Conservation (phyloP, 2,329 filamentous ascomycete genomes). For the Cyphellophora europaea region DNA sequence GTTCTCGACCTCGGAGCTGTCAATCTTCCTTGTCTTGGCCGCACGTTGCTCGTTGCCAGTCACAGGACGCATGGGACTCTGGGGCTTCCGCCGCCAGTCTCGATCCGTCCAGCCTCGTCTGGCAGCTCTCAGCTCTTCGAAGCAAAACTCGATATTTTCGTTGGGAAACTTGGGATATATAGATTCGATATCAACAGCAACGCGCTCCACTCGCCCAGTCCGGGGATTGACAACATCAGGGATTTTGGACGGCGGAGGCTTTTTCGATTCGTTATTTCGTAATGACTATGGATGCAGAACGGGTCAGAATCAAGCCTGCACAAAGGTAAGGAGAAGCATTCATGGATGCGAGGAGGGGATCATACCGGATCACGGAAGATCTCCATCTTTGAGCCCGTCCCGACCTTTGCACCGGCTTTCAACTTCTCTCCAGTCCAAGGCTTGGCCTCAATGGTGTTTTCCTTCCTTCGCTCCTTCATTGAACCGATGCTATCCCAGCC, state of each 20-base stretch:
- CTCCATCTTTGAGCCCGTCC: conserved; percentile 67
- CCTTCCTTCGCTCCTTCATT: conserved; percentile 81
- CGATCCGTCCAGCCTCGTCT: conserved; percentile 57
- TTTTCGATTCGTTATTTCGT: conserved; percentile 27
- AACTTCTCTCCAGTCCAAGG: conserved; percentile 90
- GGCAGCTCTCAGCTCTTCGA: conserved; percentile 81
- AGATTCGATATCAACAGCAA: conserved; percentile 76
- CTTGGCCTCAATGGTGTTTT: conserved; percentile 76
- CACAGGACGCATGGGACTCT: conserved; percentile 3
- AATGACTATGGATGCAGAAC: conserved; percentile 37
- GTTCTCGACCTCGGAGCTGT: conserved; percentile 16
- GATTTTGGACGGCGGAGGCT: conserved; percentile 40
- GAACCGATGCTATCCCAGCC: conserved; percentile 93
- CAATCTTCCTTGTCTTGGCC: not conserved
- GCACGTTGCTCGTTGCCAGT: conserved; percentile 1
- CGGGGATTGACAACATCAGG: conserved; percentile 74
- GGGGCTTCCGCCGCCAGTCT: conserved; percentile 39
- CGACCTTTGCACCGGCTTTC: conserved; percentile 76
- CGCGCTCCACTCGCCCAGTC: conserved; percentile 73
- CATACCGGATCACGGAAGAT: conserved; percentile 96
- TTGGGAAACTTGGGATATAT: conserved; percentile 68
- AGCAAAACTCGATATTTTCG: conserved; percentile 67
- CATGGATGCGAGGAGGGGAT: conserved; percentile 27
- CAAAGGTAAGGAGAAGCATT: conserved; percentile 55
- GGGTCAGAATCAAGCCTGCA: conserved; percentile 77